A percentile compares a stretch with the other conserved stretches of the same genome.
Conservation (phyloP, 768 basidiomycete genomes). For the Grammothele lineata region DNA sequence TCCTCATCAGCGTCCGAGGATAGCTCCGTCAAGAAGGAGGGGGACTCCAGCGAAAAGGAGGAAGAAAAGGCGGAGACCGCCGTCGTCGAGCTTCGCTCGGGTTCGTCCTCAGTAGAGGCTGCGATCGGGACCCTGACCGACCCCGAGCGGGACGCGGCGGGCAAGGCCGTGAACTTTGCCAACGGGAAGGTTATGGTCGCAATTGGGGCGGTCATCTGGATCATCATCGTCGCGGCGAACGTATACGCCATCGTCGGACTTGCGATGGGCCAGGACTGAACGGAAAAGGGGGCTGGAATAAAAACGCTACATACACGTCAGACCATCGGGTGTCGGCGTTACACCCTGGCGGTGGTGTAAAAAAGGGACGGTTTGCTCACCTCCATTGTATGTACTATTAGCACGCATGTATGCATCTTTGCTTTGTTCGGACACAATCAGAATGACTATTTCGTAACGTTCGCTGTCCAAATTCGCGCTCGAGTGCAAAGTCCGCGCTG, state of each 20-base stretch:
- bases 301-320: too few species aligned
- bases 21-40: background rate
- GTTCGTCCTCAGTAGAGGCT: background rate
- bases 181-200: slow-evolving; percentile 46
- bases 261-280: slow-evolving; percentile 34
- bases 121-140: background rate
- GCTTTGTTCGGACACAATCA: too few species aligned
- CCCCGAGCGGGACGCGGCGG: slow-evolving; percentile 36
- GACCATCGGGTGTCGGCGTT: too few species aligned
- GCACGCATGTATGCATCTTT: too few species aligned
- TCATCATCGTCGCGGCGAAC: slow-evolving; percentile 66
- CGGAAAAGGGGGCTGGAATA: too few species aligned
- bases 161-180: slow-evolving; percentile 49
- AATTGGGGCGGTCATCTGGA: slow-evolving; percentile 55
- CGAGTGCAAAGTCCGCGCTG: too few species aligned
- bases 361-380: too few species aligned
- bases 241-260: slow-evolving; percentile 67
- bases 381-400: too few species aligned
- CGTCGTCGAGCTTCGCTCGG: background rate
- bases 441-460: too few species aligned
- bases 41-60: too few species aligned
- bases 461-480: too few species aligned
- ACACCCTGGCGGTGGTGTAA: too few species aligned
- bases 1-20: background rate
- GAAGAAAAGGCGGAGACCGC: background rate